A percentile compares a stretch with the other conserved stretches of the same genome.
Evolutionary conservation across 495 filamentous ascomycete species (phyloP).

Genomic region (Penicillium maclennaniae): DNA sequence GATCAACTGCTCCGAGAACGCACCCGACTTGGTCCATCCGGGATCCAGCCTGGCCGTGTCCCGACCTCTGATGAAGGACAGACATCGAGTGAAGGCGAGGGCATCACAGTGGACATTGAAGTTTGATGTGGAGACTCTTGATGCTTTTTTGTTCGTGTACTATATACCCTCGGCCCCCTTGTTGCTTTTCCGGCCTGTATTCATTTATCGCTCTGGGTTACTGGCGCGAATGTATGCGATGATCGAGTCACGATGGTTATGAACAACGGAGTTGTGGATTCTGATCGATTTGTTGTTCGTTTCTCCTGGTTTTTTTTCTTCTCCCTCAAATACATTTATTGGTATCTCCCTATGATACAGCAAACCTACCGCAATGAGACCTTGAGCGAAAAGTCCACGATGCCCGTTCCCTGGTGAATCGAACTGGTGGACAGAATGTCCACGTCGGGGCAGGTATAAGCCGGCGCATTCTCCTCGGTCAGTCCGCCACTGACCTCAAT

Average conservation of each 20-base stretch:
- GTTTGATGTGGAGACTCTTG: slow-evolving; percentile 21
- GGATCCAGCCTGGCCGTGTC: slow-evolving; percentile 10
- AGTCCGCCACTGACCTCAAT: slow-evolving; percentile 91
- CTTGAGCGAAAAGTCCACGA: slow-evolving; percentile 95
- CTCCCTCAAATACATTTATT: slow-evolving; percentile 9
- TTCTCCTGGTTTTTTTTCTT: slow-evolving; percentile 18
- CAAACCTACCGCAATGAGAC: slow-evolving; percentile 48
- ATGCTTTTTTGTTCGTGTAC: slow-evolving; percentile 10
- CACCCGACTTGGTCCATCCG: slow-evolving; percentile 35
- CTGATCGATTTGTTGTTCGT: slow-evolving; percentile 3
- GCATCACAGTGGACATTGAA: slow-evolving; percentile 44
- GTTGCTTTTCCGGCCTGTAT: background rate
- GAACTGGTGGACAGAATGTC: slow-evolving; percentile 94
- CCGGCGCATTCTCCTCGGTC: slow-evolving; percentile 75
- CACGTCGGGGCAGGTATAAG: slow-evolving; percentile 81
- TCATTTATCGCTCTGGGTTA: slow-evolving; percentile 4
- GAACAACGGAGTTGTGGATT: slow-evolving; percentile 13
- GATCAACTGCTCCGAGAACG: slow-evolving; percentile 65
- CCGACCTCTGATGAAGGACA: slow-evolving; percentile 28
- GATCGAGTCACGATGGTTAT: slow-evolving; percentile 20
- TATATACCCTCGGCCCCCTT: slow-evolving; percentile 17
- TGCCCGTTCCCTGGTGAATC: slow-evolving; percentile 90
- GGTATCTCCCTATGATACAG: slow-evolving; percentile 8
- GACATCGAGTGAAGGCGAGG: slow-evolving; percentile 45
- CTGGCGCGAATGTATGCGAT: slow-evolving; percentile 14